Percentiles rank a stretch among this genome's conserved stretches.
Conservation (phyloP, 2,329 filamentous ascomycete genomes). For the Diplodia scrobiculata region DNA sequence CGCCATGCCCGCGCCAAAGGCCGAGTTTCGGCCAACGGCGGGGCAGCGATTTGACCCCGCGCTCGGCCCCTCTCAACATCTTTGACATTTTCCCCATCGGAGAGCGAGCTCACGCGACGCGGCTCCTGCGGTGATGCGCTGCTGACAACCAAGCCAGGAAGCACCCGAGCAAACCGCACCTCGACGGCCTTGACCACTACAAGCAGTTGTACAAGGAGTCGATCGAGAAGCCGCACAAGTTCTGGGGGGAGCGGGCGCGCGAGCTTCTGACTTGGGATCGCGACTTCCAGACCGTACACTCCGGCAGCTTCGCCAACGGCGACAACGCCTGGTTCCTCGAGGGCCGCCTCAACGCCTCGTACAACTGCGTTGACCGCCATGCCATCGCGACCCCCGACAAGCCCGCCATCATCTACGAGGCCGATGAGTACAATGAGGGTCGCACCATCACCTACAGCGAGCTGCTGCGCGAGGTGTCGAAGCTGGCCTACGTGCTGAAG, state of each 20-base stretch:
- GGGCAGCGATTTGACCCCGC: slow-evolving; percentile 13
- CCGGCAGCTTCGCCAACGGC: slow-evolving; percentile 73
- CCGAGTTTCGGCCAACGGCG: slow-evolving; percentile 18
- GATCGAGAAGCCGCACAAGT: slow-evolving; percentile 82
- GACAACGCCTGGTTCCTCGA: slow-evolving; percentile 95
- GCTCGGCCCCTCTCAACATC: slow-evolving; percentile 4
- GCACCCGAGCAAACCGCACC: slow-evolving; percentile 62
- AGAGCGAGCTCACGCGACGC: neutral
- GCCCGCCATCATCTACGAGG: slow-evolving; percentile 97
- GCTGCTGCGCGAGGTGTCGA: slow-evolving; percentile 88
- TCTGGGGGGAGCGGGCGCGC: slow-evolving; percentile 84
- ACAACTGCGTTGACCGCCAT: slow-evolving; percentile 96
- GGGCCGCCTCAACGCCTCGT: slow-evolving; percentile 90
- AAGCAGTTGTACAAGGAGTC: slow-evolving; percentile 74
- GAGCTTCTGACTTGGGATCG: slow-evolving; percentile 87
- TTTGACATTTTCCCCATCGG: neutral
- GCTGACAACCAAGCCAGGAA: slow-evolving; percentile 48
- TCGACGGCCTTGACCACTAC: slow-evolving; percentile 64
- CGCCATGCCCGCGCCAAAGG: slow-evolving; percentile 5
- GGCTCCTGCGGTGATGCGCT: neutral
- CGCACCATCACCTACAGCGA: slow-evolving; percentile 91
- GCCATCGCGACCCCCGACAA: slow-evolving; percentile 92
- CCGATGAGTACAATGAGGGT: slow-evolving; percentile 84
- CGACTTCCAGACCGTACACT: slow-evolving; percentile 87
- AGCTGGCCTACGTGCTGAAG: slow-evolving; percentile 83